Conservation (phyloP, 768 basidiomycete species). For the Serendipita sp. region DNA sequence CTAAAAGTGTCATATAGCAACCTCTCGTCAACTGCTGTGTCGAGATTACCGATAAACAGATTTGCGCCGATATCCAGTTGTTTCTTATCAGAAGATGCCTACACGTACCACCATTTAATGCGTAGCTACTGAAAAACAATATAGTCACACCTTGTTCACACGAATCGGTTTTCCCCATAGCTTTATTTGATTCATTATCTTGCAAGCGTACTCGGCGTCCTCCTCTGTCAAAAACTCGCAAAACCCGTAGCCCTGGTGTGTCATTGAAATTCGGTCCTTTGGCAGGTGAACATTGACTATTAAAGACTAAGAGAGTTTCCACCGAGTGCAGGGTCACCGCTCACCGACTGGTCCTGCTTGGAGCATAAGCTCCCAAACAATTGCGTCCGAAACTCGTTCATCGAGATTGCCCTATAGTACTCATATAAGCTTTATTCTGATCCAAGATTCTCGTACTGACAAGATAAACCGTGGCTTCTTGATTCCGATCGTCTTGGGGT, state of each 20-base stretch:
- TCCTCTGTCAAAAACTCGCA: constrained; percentile 99
- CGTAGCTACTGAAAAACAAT: not conserved
- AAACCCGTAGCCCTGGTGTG: constrained; percentile 98
- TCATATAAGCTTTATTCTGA: not conserved
- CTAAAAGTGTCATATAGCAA: constrained; percentile 89
- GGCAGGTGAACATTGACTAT: constrained; percentile 94
- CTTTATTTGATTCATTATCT: constrained; percentile 99
- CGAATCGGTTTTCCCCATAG: constrained; percentile 96
- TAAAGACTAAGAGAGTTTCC: not conserved
- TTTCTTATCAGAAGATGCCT: constrained; percentile 98
- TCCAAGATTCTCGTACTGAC: constrained; percentile 23
- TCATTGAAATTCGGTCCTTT: constrained; percentile 96
- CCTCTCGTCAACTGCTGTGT: constrained; percentile 88
- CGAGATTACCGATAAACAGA: constrained; percentile 88
- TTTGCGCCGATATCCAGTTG: constrained; percentile 97
- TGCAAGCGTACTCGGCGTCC: constrained; percentile 98
- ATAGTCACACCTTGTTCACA: constrained; percentile 77
- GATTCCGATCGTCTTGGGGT: constrained; percentile 77
- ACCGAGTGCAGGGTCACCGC: constrained; percentile 18
- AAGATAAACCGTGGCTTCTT: constrained; percentile 80
- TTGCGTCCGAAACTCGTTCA: constrained; percentile 82
- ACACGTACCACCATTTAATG: not conserved
- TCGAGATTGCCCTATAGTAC: constrained; percentile 77
- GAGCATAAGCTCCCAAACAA: constrained; percentile 97
- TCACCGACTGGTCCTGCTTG: constrained; percentile 97